Evolutionary conservation across 2,329 filamentous ascomycete species (phyloP).

Genomic region (Westerdykella sp.): DNA sequence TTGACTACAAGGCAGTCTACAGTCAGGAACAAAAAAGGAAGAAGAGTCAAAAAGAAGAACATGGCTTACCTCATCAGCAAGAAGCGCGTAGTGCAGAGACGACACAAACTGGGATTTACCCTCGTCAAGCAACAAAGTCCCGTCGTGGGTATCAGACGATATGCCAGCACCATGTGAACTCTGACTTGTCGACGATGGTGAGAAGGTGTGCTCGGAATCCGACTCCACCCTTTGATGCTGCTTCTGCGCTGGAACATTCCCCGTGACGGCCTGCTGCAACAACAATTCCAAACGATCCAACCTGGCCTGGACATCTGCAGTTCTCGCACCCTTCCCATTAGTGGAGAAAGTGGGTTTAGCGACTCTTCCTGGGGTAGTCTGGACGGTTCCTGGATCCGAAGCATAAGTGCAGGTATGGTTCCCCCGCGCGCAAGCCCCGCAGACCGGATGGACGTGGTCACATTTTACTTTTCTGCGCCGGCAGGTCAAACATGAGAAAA

Average conservation of each 20-base stretch:
- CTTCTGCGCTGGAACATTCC: conserved; percentile 7
- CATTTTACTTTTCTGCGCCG: conserved; percentile 36
- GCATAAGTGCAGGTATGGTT: conserved; percentile 35
- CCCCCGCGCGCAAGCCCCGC: conserved; percentile 34
- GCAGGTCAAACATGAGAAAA: conserved; percentile 36
- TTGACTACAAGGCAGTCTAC: too few relatives aligned
- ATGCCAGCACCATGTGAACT: conserved; percentile 31
- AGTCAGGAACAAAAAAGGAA: background rate
- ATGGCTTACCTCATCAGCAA: conserved; percentile 33
- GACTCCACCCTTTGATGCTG: conserved; percentile 14
- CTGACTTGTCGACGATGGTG: conserved; percentile 31
- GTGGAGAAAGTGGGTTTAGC: conserved; percentile 17
- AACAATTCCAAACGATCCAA: conserved; percentile 34
- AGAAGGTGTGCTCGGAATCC: conserved; percentile 13
- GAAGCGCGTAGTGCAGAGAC: conserved; percentile 35
- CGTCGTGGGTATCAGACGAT: conserved; percentile 32
- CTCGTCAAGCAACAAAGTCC: conserved; percentile 33
- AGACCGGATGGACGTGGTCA: conserved; percentile 35
- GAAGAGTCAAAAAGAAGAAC: background rate
- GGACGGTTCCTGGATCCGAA: conserved; percentile 16
- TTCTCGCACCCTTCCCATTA: conserved; percentile 19
- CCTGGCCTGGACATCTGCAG: conserved; percentile 30
- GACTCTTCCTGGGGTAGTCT: conserved; percentile 17
- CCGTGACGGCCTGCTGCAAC: conserved; percentile 29
- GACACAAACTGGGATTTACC: conserved; percentile 37